phyloP scores from a whole-genome alignment of 176 grass and related monocot genomes.

The Chrysopogon serrulatus region DNA sequence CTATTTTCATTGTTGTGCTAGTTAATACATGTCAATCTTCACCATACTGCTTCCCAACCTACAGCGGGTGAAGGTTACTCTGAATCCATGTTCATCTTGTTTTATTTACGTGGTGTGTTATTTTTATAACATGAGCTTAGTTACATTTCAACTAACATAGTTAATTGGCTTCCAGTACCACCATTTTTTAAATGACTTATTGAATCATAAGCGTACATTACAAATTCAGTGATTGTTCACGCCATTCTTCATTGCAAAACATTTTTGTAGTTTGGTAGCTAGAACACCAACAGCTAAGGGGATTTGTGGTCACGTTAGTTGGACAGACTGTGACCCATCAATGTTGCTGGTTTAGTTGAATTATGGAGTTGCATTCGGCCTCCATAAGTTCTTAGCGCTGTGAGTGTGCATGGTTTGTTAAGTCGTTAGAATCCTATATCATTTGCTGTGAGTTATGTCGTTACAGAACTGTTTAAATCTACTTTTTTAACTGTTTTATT shows the following conservation, averaged over 20 bases:
- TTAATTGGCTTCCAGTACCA: neutral
- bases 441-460: neutral
- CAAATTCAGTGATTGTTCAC: neutral
- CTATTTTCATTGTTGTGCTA: neutral
- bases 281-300: too few species aligned
- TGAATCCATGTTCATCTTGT: neutral
- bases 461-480: neutral
- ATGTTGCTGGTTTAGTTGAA: neutral
- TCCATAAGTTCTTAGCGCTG: neutral
- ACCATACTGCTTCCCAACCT: neutral
- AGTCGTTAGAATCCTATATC: neutral
- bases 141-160: neutral
- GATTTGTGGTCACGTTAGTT: neutral
- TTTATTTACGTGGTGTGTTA: neutral
- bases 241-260: neutral
- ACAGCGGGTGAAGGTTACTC: neutral
- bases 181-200: neutral
- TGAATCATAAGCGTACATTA: neutral
- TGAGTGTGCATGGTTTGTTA: neutral
- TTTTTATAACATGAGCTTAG: neutral
- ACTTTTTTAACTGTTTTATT: neutral
- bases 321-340: neutral
- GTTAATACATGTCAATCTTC: neutral
- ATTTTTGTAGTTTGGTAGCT: too few species aligned
- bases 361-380: neutral